Conservation (phyloP, 2,329 filamentous ascomycete genomes). For the Trichoderma sp. region DNA sequence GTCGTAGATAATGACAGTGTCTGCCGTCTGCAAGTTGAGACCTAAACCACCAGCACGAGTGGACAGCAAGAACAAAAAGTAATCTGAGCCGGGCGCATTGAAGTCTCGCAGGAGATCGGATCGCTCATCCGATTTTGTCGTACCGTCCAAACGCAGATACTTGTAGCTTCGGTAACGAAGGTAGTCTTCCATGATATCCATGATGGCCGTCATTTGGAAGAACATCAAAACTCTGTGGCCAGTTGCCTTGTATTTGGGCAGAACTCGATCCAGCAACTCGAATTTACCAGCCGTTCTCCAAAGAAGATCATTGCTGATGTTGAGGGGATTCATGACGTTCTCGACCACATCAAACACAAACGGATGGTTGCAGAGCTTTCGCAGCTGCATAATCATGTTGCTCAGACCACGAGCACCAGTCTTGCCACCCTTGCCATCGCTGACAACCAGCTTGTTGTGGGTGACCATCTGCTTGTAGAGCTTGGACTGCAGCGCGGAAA, state of each 20-base stretch:
- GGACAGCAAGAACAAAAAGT: conserved; percentile 98
- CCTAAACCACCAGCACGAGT: conserved; percentile 97
- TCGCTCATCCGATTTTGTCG: conserved; percentile 95
- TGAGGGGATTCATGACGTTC: conserved; percentile 93
- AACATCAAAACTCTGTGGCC: conserved; percentile 98
- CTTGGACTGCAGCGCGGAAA: conserved; percentile 89
- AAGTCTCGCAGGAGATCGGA: conserved; percentile 87
- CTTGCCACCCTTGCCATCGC: conserved; percentile 94
- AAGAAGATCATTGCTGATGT: conserved; percentile 84
- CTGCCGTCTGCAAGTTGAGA: conserved; percentile 94
- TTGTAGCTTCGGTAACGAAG: conserved; percentile 78
- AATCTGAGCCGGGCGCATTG: conserved; percentile 86
- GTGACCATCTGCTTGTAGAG: conserved; percentile 97
- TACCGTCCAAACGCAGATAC: conserved; percentile 92
- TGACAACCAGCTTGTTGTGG: conserved; percentile 91
- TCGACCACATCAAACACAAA: conserved; percentile 99
- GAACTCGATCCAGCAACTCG: conserved; percentile 84
- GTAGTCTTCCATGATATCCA: conserved; percentile 99
- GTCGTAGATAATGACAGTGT: conserved; percentile 99
- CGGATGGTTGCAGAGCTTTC: conserved; percentile 98
- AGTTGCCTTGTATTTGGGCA: conserved; percentile 89
- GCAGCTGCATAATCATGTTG: conserved; percentile 99
- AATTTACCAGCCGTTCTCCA: conserved; percentile 98
- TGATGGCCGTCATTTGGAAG: conserved; percentile 99
- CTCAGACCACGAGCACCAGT: conserved; percentile 90